Evolutionary conservation across 1,284 basidiomycete genomes (phyloP).

Genomic region (Baeospora myosura): DNA sequence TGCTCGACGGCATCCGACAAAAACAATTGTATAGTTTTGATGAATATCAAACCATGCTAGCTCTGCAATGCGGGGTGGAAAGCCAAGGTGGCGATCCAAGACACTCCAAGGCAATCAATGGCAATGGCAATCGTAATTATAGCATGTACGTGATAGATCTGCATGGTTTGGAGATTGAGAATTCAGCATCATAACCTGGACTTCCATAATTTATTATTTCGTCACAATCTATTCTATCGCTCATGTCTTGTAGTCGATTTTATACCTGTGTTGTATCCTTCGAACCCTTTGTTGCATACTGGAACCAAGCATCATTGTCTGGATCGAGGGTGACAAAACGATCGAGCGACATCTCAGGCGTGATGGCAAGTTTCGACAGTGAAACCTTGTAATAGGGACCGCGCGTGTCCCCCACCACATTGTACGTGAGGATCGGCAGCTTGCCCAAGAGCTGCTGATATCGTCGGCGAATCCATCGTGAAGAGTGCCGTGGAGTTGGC

Average conservation of each 20-base stretch:
- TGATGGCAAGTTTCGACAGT: too few species aligned
- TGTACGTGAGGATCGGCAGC: conserved; percentile 48
- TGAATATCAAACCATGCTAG: conserved; percentile 86
- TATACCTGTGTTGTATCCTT: not conserved
- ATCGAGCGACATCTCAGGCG: not conserved
- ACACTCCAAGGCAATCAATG: conserved; percentile 47
- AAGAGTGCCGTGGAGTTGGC: conserved; percentile 26
- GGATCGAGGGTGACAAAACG: conserved; percentile 6
- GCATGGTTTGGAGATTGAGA: conserved; percentile 69
- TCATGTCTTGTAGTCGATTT: not conserved
- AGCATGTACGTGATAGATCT: conserved; percentile 77
- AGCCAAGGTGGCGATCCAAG: conserved; percentile 39
- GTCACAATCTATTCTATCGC: not conserved
- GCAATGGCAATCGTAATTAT: conserved; percentile 61
- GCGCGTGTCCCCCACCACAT: not conserved
- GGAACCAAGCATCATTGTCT: conserved; percentile 10
- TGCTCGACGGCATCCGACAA: conserved; percentile 63
- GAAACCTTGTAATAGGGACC: too few species aligned
- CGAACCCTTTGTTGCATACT: not conserved
- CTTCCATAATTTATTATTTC: not conserved
- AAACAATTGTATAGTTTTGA: conserved; percentile 75
- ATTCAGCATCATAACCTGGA: conserved; percentile 18
- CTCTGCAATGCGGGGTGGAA: conserved; percentile 79
- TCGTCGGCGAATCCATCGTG: conserved; percentile 59
- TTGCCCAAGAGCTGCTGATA: conserved; percentile 53